Percentiles rank a stretch among this genome's conserved stretches.
These are phyloP conservation scores for Arthrobotrys sphaeroides DNA, from an alignment of 2,329 filamentous ascomycete species.

Conservation along the genomic window DNA sequence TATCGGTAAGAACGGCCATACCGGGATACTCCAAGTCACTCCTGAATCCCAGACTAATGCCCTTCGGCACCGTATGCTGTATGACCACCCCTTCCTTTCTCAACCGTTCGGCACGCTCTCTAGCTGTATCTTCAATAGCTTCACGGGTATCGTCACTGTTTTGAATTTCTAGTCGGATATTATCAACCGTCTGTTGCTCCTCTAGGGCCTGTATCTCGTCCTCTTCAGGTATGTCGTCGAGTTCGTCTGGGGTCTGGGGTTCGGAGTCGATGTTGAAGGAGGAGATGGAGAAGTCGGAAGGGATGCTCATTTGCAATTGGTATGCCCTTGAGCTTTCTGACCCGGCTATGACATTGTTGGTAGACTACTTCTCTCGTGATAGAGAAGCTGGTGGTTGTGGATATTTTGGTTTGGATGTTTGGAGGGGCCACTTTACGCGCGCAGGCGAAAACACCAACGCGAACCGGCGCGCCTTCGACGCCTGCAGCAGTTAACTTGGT, in stretches of 20 bases:
- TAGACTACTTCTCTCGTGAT: background rate
- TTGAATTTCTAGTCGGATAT: slow-evolving; percentile 9
- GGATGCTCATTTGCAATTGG: slow-evolving; percentile 47
- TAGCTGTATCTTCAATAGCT: slow-evolving; percentile 62
- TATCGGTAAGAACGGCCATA: slow-evolving; percentile 52
- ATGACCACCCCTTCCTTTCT: slow-evolving; percentile 64
- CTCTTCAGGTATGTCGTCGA: slow-evolving; percentile 48
- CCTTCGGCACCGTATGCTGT: slow-evolving; percentile 65
- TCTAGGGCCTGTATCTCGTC: slow-evolving; percentile 26
- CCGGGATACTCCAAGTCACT: slow-evolving; percentile 64
- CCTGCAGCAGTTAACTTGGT: background rate
- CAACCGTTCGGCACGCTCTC: slow-evolving; percentile 63
- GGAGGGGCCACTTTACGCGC: slow-evolving; percentile 31
- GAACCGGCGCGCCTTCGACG: background rate
- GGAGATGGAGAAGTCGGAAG: slow-evolving; percentile 42
- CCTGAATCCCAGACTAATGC: slow-evolving; percentile 63
- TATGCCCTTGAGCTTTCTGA: background rate
- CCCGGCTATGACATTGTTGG: background rate
- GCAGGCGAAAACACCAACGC: slow-evolving; percentile 26
- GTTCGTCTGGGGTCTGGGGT: slow-evolving; percentile 11
- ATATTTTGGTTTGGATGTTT: background rate
- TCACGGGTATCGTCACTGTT: slow-evolving; percentile 63
- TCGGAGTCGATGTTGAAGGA: slow-evolving; percentile 45
- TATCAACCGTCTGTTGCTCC: background rate
- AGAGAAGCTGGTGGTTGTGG: background rate